Base-by-base conservation (phyloP, 2,329 filamentous ascomycete genomes). In the Xylaria multiplex region DNA sequence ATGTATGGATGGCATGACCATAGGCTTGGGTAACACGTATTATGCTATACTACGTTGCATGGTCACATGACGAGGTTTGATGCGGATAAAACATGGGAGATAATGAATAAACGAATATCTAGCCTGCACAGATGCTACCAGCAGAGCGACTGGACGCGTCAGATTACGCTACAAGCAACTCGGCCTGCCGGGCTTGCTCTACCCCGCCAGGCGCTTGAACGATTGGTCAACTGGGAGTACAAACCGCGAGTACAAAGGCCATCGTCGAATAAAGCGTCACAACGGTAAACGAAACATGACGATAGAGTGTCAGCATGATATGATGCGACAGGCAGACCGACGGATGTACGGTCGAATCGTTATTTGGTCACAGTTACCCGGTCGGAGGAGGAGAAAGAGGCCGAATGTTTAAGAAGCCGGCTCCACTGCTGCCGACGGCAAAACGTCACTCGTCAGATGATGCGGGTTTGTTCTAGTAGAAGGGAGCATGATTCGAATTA, bases 51-150 rank as follows among this genome's bases (percentile, higher is more conserved):
- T 30, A 13, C 37, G 22, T n/a, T 5, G 6, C 24, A 7, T 7
- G 13, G 37, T 62, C 59, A 62, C 59, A 62, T 62, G 59, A 62
- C n/a, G 14, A 4, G 35, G 19, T n/a, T 5, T 14, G 24, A 13
- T 14, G 55, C 19, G 37, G 19, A 58, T 46, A n/a, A 9, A 45
- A 7, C 14, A 30, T 9, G 2, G 14, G 7, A 55, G 14, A 7
- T 30, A 13, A 24, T 27, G 43, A 8, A n/a, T 24, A 11, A 55
- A n/a, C 52, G 8, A 30, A 55, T 14, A 40, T 14, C 37, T 40
- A 37, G 2, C n/a, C 27, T 19, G 19, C 19, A 19, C 19, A 45
- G 27, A n/a, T 35, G 6, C 30, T 37, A 13, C 19, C 37, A 13
- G 35, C 11, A 53, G 50, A 40, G 32, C 16, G 19, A 13, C 37